Conservation (phyloP, 495 filamentous ascomycete species). For the Lepraria neglecta region DNA sequence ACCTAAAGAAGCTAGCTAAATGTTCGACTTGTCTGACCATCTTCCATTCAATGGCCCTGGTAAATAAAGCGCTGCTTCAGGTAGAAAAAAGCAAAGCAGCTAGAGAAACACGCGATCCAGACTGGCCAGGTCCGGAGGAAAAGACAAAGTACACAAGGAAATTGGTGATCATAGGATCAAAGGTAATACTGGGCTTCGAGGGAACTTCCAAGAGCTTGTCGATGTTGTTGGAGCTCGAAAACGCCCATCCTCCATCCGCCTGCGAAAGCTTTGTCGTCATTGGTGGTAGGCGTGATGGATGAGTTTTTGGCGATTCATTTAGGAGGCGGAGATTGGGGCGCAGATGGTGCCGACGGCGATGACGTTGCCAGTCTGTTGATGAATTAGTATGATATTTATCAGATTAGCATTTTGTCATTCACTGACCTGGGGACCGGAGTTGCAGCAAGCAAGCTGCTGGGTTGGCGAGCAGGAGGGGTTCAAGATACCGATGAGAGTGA, state of each 20-base stretch:
- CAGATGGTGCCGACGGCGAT: too few species aligned
- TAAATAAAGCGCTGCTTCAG: background rate
- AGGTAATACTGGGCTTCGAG: slow-evolving; percentile 10
- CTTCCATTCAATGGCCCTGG: background rate
- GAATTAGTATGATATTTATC: too few species aligned
- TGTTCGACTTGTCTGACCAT: background rate
- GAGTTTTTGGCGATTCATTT: too few species aligned
- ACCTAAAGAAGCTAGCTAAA: slow-evolving; percentile 1
- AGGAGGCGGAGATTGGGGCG: too few species aligned
- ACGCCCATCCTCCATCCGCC: slow-evolving; percentile 4
- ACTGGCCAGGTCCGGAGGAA: slow-evolving; percentile 7
- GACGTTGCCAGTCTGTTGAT: too few species aligned
- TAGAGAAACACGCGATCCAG: background rate
- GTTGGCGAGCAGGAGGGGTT: too few species aligned
- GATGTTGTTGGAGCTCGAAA: background rate
- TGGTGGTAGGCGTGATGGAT: too few species aligned
- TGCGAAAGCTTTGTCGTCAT: background rate
- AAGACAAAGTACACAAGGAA: slow-evolving; percentile 4
- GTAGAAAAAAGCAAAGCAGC: background rate
- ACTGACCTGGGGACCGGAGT: too few species aligned
- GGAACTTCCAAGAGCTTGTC: background rate
- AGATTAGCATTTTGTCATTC: too few species aligned
- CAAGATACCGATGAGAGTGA: too few species aligned
- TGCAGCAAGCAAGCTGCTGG: too few species aligned
- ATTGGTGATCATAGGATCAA: background rate